These are phyloP conservation scores for Trichoderma sp. DNA, from an alignment of 2,329 filamentous ascomycete species.

Conservation along the genomic window DNA sequence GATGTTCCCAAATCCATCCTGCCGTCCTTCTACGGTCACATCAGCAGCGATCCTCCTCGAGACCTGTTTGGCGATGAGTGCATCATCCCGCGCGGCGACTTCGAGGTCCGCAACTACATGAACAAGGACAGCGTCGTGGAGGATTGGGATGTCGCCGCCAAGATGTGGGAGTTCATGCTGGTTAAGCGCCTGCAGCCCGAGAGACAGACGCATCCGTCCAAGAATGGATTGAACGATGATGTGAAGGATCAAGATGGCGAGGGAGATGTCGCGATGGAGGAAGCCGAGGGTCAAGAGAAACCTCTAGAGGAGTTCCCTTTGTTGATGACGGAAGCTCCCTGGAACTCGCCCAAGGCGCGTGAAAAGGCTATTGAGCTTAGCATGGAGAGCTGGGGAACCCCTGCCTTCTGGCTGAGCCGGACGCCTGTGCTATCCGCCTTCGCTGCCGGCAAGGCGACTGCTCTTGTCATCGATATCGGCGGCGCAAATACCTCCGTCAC, in stretches of 20 bases:
- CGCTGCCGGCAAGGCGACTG: constrained; percentile 87
- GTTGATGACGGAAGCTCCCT: constrained; percentile 89
- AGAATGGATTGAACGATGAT: constrained; percentile 76
- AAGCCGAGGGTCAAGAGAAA: constrained; percentile 60
- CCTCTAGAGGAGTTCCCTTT: constrained; percentile 84
- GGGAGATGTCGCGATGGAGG: constrained; percentile 59
- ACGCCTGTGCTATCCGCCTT: constrained; percentile 89
- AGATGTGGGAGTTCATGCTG: constrained; percentile 90
- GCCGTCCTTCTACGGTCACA: constrained; percentile 79
- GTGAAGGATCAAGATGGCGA: constrained; percentile 58
- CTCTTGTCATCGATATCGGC: constrained; percentile 87
- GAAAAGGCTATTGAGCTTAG: constrained; percentile 95
- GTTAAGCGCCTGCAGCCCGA: constrained; percentile 81
- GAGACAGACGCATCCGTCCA: constrained; percentile 64
- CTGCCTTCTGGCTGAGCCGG: constrained; percentile 89
- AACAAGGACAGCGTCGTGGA: constrained; percentile 84
- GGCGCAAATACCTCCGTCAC: constrained; percentile 85
- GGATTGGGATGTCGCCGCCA: constrained; percentile 89
- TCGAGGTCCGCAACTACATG: constrained; percentile 92
- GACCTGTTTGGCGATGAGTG: constrained; percentile 87
- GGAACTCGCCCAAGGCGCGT: constrained; percentile 82
- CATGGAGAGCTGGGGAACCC: constrained; percentile 95
- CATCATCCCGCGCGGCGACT: constrained; percentile 69
- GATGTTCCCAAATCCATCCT: constrained; percentile 93
- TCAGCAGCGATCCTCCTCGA: constrained; percentile 45